Evolutionary conservation across 495 filamentous ascomycete species (phyloP).

Genomic region (Neurospora tetraspora): DNA sequence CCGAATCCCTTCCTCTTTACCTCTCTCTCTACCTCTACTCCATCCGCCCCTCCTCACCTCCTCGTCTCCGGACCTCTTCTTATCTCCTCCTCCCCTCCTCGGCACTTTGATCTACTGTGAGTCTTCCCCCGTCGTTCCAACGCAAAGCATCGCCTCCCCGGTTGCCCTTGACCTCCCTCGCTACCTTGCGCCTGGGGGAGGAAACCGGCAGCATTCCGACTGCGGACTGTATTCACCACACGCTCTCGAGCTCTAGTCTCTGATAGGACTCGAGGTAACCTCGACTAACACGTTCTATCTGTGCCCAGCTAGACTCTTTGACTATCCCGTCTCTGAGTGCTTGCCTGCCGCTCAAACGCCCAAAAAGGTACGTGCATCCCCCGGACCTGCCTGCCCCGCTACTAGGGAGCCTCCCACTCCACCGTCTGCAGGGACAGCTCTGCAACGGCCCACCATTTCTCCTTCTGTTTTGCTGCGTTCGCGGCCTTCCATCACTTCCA

Average conservation of each 20-base stretch:
- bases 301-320: not conserved
- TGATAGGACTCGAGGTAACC: not conserved
- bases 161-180: not conserved
- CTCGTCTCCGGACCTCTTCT: not conserved
- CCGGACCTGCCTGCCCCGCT: constrained; percentile 10
- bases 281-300: not conserved
- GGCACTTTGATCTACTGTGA: not conserved
- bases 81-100: not conserved
- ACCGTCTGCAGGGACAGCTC: constrained; percentile 4
- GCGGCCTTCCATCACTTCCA: constrained; percentile 5
- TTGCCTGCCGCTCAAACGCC: not conserved
- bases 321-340: not conserved
- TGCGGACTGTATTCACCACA: not conserved
- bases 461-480: constrained; percentile 8
- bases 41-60: not conserved
- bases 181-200: not conserved
- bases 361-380: constrained; percentile 24
- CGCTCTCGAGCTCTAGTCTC: not conserved
- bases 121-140: not conserved
- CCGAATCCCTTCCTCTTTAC: constrained; percentile 1
- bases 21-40: not conserved
- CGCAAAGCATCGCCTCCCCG: not conserved
- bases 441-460: constrained; percentile 15
- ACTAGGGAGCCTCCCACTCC: constrained; percentile 5
- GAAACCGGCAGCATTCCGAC: not conserved